Evolutionary conservation across 208 protist genomes (phyloP).

Genomic region (Cochliopodium minus): DNA sequence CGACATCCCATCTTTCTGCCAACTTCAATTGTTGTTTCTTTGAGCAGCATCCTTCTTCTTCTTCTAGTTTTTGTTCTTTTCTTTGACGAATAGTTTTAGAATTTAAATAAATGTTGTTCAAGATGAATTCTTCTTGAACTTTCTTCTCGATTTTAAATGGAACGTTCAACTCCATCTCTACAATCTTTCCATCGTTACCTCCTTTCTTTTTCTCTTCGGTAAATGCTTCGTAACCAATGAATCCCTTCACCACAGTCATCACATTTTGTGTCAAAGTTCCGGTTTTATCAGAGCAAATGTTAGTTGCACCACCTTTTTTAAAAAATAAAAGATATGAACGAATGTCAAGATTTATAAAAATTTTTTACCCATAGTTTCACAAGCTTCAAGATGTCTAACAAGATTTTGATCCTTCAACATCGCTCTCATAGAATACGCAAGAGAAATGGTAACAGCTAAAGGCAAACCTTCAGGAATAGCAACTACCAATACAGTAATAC

Average conservation of each 20-base stretch:
- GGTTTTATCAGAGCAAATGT: conserved; percentile 64
- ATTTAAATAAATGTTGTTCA: too few relatives aligned
- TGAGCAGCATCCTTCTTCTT: too few relatives aligned
- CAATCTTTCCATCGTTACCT: neutral
- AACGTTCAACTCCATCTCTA: too few relatives aligned
- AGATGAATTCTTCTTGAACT: too few relatives aligned
- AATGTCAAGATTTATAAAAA: too few relatives aligned
- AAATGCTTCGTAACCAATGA: conserved; percentile 40
- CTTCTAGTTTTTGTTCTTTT: too few relatives aligned
- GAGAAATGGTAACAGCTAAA: conserved; percentile 51
- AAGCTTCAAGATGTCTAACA: conserved; percentile 50
- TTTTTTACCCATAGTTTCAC: conserved; percentile 66
- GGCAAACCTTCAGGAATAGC: conserved; percentile 59
- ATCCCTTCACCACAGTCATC: conserved; percentile 53
- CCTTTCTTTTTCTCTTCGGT: too few relatives aligned
- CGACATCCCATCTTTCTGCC: too few relatives aligned
- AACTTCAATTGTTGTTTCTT: too few relatives aligned
- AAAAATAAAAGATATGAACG: too few relatives aligned
- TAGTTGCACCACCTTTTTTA: conserved; percentile 42
- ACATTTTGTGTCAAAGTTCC: conserved; percentile 61
- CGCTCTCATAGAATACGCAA: conserved; percentile 41
- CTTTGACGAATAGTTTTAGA: too few relatives aligned
- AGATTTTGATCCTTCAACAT: conserved; percentile 53
- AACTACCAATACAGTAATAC: conserved; percentile 46
- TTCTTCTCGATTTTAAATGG: too few relatives aligned